Evolutionary conservation across 176 grass and related monocot genomes (phyloP), one percentile per base, ranked within the genome.

Genomic region (Oryza meyeriana): DNA sequence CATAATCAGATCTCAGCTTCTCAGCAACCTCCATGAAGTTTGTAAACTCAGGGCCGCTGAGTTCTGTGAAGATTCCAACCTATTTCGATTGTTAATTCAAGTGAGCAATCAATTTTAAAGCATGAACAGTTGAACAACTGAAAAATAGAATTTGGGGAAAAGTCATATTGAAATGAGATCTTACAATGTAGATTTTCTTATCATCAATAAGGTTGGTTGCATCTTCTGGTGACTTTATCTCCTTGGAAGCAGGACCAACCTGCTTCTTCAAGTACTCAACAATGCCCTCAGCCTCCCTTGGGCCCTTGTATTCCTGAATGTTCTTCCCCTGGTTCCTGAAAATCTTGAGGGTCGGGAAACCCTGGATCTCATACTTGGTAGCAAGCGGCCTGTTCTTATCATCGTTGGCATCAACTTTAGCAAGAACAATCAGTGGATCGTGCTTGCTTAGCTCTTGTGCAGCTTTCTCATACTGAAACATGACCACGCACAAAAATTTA

Each of bases 341-440:
- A 63, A 99, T 99, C 87, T 99, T 99, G 8, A 99, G 79, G 55
- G 96, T 99, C 4, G 96, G 96, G 79, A 99, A 99, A 44, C 96
- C 96, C 64, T 89, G 83, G 71, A 99, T 18, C 45, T 90, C 96
- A 2, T 88, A 95, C 66, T 93, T 90, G 35, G 88, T 65, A 1
- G 93, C 93, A 80, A 95, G 79, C 2, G 82, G 90, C 69, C 26
- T 90, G 77, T 99, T 99, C 69, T 88, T 88, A 18, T 90, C 84
- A 0, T 99, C 96, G 12, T 93, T 93, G 36, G 88, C 90, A 63
- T 99, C 91, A 70, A 95, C 83, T 62, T 99, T 99, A 20, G 96
- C 96, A 30, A 99, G 91, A 85, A 90, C 90, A 33, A 99, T 91
- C 20, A 89, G 89, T 63, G 90, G 90, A 63, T 99, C 91, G 14